A percentile compares a stretch with the other conserved stretches of the same genome.
phyloP scores from a whole-genome alignment of 768 basidiomycete species.

The Kwoniella dejecticola region DNA sequence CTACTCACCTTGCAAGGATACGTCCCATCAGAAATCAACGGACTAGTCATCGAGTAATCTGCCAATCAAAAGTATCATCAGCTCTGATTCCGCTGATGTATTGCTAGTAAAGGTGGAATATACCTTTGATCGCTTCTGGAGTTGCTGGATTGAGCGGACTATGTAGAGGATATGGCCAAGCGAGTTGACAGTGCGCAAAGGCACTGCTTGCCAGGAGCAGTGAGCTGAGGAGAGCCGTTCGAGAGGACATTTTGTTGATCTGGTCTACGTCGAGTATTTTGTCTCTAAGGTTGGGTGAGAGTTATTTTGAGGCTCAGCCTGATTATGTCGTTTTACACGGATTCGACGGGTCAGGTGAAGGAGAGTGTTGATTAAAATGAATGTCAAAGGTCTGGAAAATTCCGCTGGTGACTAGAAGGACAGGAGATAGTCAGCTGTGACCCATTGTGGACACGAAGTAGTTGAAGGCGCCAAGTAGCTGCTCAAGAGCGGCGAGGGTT shows the following conservation, averaged over 20 bases:
- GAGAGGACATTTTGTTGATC: no score
- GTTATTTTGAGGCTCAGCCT: background rate
- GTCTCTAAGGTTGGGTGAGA: background rate
- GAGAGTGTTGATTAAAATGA: background rate
- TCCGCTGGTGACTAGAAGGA: background rate
- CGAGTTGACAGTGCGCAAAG: conserved; percentile 38
- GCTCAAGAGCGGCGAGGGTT: background rate
- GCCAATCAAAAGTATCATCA: conserved; percentile 26
- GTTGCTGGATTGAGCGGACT: conserved; percentile 28
- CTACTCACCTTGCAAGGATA: conserved; percentile 56
- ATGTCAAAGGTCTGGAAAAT: no score
- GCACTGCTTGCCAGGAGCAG: conserved; percentile 22
- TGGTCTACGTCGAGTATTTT: background rate
- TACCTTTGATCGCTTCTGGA: conserved; percentile 30
- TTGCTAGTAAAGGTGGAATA: conserved; percentile 10
- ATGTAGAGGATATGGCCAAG: conserved; percentile 35
- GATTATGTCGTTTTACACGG: background rate
- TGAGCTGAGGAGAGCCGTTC: conserved; percentile 9
- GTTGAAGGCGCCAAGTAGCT: background rate
- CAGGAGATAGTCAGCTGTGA: no score
- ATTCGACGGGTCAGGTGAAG: background rate
- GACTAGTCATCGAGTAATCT: conserved; percentile 56
- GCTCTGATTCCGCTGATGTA: background rate
- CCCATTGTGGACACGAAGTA: background rate
- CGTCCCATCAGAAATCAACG: conserved; percentile 48